Evolutionary conservation across 2,329 filamentous ascomycete genomes (phyloP), one percentile per base, ranked within the genome.

Genomic region (Aspergillus sp.): DNA sequence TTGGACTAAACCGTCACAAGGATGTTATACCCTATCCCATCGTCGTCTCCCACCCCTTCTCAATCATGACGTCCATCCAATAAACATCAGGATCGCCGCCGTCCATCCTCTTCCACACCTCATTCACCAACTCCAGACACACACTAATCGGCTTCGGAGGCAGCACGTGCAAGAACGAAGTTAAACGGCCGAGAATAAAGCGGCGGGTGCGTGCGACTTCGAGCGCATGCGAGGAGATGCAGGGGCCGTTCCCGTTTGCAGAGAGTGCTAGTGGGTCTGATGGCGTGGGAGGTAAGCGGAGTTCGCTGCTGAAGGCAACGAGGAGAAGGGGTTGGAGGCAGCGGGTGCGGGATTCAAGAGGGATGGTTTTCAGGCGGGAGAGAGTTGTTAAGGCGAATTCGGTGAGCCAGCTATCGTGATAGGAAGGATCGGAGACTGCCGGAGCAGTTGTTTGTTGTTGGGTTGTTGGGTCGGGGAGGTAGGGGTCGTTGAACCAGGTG

Each of bases 51-150:
- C 81, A 84, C 8, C 80, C 78, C 57, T 81, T 82, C 66, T 84
- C 81, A 62, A 82, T 79, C 78, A 83, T 81, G 6, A 84, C 76
- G 65, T 84, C 81, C 63, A 84, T 76, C 82, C 82, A 84, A 66
- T 83, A 84, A 4, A 76, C 73, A 27, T 79, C 73, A 6, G 55
- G 14, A 14, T 76, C 72, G 0, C 79, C 80, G 2, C 73, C 73
- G 66, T 85, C 82, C 64, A 82, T 75, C 53, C 78, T 72, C 46
- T 72, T 70, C 82, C 82, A 84, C 0, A 81, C 80, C 67, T 83
- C 81, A 56, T 77, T 76, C 35, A 84, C 78, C 11, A 84, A 70
- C 40, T 78, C 72, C 14, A 83, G 68, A 65, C 81, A 81, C 27
- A 79, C 76, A 57, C 76, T 67, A 46, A 84, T 75, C 17, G 81